Evolutionary conservation across 371 early-diverging fungal species (phyloP).

Genomic region (Cladochytrium tenue): DNA sequence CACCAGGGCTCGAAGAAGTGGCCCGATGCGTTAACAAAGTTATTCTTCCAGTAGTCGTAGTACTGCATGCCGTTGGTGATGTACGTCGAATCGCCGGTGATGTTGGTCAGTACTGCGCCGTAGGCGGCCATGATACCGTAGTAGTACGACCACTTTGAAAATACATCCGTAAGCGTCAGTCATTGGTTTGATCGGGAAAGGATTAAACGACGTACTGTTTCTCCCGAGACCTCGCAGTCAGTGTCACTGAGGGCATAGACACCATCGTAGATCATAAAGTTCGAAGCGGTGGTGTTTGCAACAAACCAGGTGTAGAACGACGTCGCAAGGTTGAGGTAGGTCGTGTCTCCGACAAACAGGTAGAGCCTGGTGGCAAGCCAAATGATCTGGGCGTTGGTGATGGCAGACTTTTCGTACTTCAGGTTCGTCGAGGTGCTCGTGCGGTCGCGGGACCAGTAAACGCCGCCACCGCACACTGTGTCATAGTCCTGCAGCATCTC

Average conservation of each 20-base stretch:
- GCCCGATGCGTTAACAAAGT: slow-evolving; percentile 14
- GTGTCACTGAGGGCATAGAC: slow-evolving; percentile 1
- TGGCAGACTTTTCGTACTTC: slow-evolving; percentile 38
- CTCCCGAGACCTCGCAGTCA: too few relatives aligned
- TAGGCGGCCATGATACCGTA: slow-evolving; percentile 27
- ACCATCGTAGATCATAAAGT: slow-evolving; percentile 13
- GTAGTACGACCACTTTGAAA: slow-evolving; percentile 32
- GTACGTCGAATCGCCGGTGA: slow-evolving; percentile 21
- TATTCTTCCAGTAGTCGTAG: slow-evolving; percentile 7
- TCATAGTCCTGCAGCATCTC: slow-evolving; percentile 6
- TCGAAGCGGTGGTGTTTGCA: slow-evolving; percentile 8
- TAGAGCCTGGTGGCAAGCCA: slow-evolving; percentile 33
- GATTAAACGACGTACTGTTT: too few relatives aligned
- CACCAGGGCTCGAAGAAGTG: slow-evolving; percentile 27
- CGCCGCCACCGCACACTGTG: slow-evolving; percentile 12
- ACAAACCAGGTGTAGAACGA: slow-evolving; percentile 36
- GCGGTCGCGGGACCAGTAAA: slow-evolving; percentile 30
- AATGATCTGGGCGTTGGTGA: slow-evolving; percentile 42
- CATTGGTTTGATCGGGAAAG: too few relatives aligned
- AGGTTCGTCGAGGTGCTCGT: not conserved
- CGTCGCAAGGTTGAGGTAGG: slow-evolving; percentile 21
- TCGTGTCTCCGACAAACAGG: slow-evolving; percentile 22
- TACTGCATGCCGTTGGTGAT: slow-evolving; percentile 21
- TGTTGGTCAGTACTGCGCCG: slow-evolving; percentile 31
- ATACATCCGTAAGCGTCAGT: too few relatives aligned